These are phyloP conservation scores for Cucumis hystrix DNA, from an alignment of 306 rosid genomes.

Conservation along the genomic window DNA sequence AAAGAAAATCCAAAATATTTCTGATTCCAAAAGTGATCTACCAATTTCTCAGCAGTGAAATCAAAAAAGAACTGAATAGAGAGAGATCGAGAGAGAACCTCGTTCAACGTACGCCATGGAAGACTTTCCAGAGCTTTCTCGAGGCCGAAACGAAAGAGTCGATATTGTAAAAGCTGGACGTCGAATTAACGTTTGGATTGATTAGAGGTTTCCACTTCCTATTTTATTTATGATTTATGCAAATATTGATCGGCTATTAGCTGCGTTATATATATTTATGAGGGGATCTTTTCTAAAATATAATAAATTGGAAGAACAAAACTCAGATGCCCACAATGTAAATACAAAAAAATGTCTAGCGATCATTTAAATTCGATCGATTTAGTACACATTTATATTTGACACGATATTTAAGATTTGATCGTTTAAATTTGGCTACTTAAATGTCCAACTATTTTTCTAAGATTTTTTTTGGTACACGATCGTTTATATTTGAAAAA, in stretches of 20 bases:
- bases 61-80: background rate
- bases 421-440: no score
- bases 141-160: background rate
- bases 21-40: background rate
- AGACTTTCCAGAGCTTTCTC: slow-evolving; percentile 9
- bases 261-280: background rate
- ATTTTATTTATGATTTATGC: background rate
- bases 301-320: no score
- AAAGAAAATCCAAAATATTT: background rate
- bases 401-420: no score
- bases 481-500: no score
- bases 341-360: no score
- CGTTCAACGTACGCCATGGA: slow-evolving; percentile 43
- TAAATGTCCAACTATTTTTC: no score
- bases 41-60: background rate
- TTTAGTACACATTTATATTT: no score
- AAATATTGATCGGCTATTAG: background rate
- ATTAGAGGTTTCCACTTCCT: background rate
- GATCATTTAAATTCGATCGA: no score
- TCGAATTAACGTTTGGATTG: background rate
- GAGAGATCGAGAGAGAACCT: slow-evolving; percentile 16
- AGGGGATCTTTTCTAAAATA: no score
- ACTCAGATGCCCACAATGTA: no score
- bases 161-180: background rate
- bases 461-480: no score